Evolutionary conservation across 169 alveolate species (phyloP).

Genomic region (Cryptosporidium bovis): DNA sequence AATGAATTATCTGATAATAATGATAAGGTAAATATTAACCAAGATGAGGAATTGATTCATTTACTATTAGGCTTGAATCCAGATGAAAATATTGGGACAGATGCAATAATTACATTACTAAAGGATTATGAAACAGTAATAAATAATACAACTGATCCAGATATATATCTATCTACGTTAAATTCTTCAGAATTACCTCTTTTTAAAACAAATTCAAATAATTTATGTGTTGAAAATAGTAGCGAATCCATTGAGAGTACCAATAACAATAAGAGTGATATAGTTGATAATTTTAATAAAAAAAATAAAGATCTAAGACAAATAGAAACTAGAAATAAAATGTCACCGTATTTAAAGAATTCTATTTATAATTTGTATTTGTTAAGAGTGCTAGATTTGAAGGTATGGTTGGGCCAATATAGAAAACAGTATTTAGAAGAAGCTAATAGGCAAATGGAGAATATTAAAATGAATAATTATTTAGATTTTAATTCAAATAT

Average conservation of each 20-base stretch:
- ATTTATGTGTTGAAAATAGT: neutral
- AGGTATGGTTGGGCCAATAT: conserved; percentile 52
- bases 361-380: conserved; percentile 40
- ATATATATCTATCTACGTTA: neutral
- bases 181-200: neutral
- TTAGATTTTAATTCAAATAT: conserved; percentile 32
- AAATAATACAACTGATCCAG: conserved; percentile 6
- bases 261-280: neutral
- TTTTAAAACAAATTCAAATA: neutral
- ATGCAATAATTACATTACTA: conserved; percentile 30
- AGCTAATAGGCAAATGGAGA: conserved; percentile 43
- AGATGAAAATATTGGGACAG: conserved; percentile 57
- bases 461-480: conserved; percentile 10
- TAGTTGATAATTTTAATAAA: neutral
- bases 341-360: conserved; percentile 34
- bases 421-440: conserved; percentile 67
- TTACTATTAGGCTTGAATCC: conserved; percentile 55
- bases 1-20: neutral
- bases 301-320: neutral
- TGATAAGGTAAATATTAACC: neutral
- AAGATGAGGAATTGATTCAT: conserved; percentile 50
- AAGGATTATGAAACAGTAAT: conserved; percentile 22
- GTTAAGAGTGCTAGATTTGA: conserved; percentile 65
- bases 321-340: conserved; percentile 5
- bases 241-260: neutral